Evolutionary conservation across 1,284 basidiomycete species (phyloP), one percentile per base, ranked within the genome.

Genomic region (Sporisorium sorghi): DNA sequence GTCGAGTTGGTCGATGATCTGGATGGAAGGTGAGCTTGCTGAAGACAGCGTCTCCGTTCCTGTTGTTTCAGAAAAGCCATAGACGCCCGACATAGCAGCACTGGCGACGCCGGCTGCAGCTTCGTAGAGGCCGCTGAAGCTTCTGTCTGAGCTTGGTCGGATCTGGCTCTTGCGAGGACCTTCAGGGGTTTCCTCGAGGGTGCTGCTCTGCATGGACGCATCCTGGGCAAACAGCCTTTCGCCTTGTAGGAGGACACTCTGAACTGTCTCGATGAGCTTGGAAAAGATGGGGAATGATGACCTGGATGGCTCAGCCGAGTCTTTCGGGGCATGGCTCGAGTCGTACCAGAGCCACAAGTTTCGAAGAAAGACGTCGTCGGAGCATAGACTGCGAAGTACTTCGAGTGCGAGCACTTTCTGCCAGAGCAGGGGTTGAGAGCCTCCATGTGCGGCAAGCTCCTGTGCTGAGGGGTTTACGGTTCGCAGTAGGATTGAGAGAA

Each of bases 1-100:
- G 62, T 84, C 83, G 30, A 84, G 76, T 61, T 83, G 82, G 42
- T 84, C 83, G 32, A 84, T 75, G 23, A 83, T 71, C 42, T 82
- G 79, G 10, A 83, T 56, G 2, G 68, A 30, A 2, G 83, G 83
- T 21, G 73, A 78, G 47, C 79, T 80, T 3, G 74, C 24, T 11
- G 58, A 54, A 5, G 73, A 69, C 10, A 76, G 57, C 12, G 68
- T 56, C 44, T 79, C 77, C 10, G 68, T 57, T 5, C 75, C 73
- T 11, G 32, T 37, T 1, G 71, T 52, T 11, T 62, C 73, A 3
- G 76, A 59, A 1, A 69, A 57, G 17, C 66, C 67, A 9, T 59
- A 65, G 24, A 78, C 61, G 17, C 77, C 73, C 0, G 74, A 74
- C 51, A 78, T 75, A 12, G 76, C 78, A 14, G 73, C 82, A 47